Evolutionary conservation across 106 monocot species (phyloP), one percentile per base, ranked within the genome.

Genomic region (Vanilla planifolia): DNA sequence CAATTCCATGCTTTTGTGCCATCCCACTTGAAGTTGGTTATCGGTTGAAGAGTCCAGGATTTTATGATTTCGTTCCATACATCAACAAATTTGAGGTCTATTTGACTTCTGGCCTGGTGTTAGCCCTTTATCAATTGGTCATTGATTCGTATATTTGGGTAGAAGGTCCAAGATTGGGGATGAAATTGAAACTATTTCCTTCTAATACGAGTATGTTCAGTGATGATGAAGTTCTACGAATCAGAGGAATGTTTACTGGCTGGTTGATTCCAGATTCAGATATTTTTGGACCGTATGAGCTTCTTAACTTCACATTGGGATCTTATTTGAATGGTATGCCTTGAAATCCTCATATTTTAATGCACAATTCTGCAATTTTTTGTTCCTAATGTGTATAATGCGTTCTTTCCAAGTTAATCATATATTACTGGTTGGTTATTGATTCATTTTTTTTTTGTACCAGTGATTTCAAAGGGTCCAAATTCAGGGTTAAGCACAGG

Each of bases 281-380:
- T 70, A 73, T 88, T 61, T 99, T 88, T 77, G 98, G 98, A 59
- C 98, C 98, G 26, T 99, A 88, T 80, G 98, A 99, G 67, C 79
- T 99, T 28, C 48, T 99, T 13, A 79, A 75, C 63, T 82, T 92
- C 46, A 80, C 76, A 48, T 52, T 75, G 17, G 85, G 82, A 52
- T 80, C 46, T 55, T 92, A 99, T 65, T 53, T n/a, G 24, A 51
- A 63, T 25, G 60, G 85, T 92, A 88, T 73, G 73, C 58, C 24
- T 46, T 52, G 57, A 20, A 29, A 1, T 33, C 11, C 57, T 35
- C 35, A 23, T n/a, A 30, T 16, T 52, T 2, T 51, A 26, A 6
- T 53, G 37, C 37, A 37, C 5, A 37, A 6, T 5, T 10, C 10
- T 37, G 10, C 37, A 37, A 10, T 37, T 37, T 10, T 10, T 6